Evolutionary conservation across 805 yeast species (phyloP).

Genomic region (Candida silvicultrix): DNA sequence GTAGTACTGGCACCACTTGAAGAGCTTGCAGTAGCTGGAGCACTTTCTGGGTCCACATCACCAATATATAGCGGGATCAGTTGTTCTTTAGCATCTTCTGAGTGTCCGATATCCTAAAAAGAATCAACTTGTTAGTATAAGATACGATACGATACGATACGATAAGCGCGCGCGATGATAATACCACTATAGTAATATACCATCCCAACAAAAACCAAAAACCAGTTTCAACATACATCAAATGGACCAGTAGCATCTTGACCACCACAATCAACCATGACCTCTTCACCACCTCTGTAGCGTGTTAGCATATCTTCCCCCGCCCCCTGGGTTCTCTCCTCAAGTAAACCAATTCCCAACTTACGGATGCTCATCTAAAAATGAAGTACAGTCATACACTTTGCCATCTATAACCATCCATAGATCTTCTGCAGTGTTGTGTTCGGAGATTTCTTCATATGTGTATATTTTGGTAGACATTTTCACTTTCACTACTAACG

Average conservation of each 20-base stretch:
- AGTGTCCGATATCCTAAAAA: constrained; percentile 94
- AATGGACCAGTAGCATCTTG: constrained; percentile 78
- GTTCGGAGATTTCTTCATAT: constrained; percentile 63
- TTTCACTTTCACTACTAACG: too few relatives aligned
- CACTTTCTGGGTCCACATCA: constrained; percentile 60
- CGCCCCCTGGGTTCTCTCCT: too few relatives aligned
- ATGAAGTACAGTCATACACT: constrained; percentile 75
- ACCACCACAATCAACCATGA: constrained; percentile 75
- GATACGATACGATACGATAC: too few relatives aligned
- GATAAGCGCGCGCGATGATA: too few relatives aligned
- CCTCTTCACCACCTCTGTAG: constrained; percentile 73
- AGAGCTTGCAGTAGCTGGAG: constrained; percentile 17
- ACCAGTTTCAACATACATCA: constrained; percentile 44
- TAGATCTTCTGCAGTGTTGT: constrained; percentile 67
- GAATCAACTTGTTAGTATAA: neutral
- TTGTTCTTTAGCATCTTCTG: constrained; percentile 88
- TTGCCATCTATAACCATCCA: constrained; percentile 84
- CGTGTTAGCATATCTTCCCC: neutral
- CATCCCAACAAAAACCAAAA: neutral
- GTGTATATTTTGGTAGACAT: constrained; percentile 47
- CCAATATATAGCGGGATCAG: constrained; percentile 70
- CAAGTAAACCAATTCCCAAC: too few relatives aligned
- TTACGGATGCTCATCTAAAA: constrained; percentile 51
- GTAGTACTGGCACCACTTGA: constrained; percentile 17
- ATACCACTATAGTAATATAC: too few relatives aligned